phyloP scores from a whole-genome alignment of 2,329 filamentous ascomycete genomes.

The Aureobasidium subglaciale region DNA sequence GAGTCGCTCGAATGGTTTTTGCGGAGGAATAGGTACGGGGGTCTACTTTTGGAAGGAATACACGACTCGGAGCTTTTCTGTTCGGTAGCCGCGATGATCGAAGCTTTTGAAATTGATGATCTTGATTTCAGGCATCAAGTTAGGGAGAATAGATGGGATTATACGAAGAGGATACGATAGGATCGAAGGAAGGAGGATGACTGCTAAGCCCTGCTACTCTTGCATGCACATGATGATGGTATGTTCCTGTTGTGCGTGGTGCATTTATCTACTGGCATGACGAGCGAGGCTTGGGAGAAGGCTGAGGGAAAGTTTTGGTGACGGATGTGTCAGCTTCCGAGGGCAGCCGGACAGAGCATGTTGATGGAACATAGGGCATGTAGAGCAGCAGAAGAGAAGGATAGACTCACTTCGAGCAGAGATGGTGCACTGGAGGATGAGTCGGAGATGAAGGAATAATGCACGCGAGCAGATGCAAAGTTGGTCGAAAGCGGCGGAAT shows the following conservation, averaged over 20 bases:
- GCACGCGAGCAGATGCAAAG: background rate
- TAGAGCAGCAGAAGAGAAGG: background rate
- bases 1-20: no score
- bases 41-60: no score
- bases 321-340: slow-evolving; percentile 10
- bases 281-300: slow-evolving; percentile 11
- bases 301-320: background rate
- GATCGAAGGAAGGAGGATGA: background rate
- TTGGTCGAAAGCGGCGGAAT: background rate
- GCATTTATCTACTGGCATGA: slow-evolving; percentile 6
- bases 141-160: background rate
- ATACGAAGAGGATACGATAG: background rate
- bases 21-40: no score
- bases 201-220: background rate
- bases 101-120: background rate
- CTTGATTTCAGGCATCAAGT: background rate
- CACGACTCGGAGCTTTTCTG: background rate
- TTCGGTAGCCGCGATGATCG: background rate
- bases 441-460: background rate
- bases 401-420: background rate
- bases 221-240: background rate
- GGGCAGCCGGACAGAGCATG: background rate
- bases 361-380: background rate
- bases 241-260: background rate
- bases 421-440: background rate